Base-by-base conservation (phyloP, 495 filamentous ascomycete species). In the Penicillium cinerascens region DNA sequence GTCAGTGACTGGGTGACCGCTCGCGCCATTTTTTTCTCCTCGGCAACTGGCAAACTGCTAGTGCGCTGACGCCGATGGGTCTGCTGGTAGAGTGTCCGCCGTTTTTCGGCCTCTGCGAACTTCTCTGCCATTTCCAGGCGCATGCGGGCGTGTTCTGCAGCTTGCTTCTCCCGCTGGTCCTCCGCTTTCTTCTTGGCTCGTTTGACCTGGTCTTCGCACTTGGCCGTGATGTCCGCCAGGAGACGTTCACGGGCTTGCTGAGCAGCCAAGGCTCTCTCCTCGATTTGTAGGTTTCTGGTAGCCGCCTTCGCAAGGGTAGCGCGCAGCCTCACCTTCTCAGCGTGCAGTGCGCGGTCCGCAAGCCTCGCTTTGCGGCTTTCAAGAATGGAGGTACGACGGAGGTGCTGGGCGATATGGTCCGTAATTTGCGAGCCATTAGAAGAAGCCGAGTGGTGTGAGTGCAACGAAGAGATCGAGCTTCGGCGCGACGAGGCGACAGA, bases 171-270 rank as follows among this genome's bases (percentile, higher is more conserved):
- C 64, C 92, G 89, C 72, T 89, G 92, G 51, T 86, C 92, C 73
- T 95, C 89, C 2, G 93, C 93, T 42, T 96, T 81, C 42, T 87
- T 87, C 77, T 98, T 98, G 45, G 95, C 93, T 42, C 92, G 80
- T 59, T 87, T 87, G 42, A 98, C 93, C 70, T 98, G 93, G 64
- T 92, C 92, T 46, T 95, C 92, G 66, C 95, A 97, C 60, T 85
- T 85, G 35, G 92, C 93, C 10, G 92, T 88, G 23, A 97, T 95
- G 67, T 96, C 91, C 0, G 91, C 93, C 20, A 98, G 69, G 44
- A 96, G 88, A 60, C 88, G 88, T 75, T 97, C 90, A 37, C 95
- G 83, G 17, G 92, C 87, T 54, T 95, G 83, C 43, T 95, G 87
- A 4, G 95, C 93, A n/a, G 92, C 91, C 52, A 96, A 64, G 1